phyloP scores from a whole-genome alignment of 208 protist genomes.

The Acanthamoeba sp. region DNA sequence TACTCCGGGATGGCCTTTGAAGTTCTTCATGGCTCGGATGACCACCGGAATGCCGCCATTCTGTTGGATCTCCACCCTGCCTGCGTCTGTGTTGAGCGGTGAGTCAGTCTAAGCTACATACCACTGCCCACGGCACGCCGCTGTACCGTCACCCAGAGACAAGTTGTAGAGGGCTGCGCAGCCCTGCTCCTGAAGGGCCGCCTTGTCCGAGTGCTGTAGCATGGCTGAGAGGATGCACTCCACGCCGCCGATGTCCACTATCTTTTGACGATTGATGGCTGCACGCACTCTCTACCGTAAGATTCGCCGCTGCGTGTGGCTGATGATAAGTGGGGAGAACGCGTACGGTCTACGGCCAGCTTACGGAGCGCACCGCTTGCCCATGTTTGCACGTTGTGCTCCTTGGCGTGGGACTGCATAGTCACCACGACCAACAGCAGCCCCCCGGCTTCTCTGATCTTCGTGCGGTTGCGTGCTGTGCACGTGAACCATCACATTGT shows the following conservation, averaged over 20 bases:
- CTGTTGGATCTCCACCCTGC: background rate
- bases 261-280: background rate
- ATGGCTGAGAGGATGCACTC: slow-evolving; percentile 46
- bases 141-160: slow-evolving; percentile 24
- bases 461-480: background rate
- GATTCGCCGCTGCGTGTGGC: background rate
- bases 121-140: background rate
- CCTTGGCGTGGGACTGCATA: background rate
- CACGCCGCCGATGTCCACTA: background rate
- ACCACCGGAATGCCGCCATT: slow-evolving; percentile 46
- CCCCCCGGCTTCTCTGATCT: slow-evolving; percentile 22
- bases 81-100: background rate
- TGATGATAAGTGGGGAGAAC: background rate
- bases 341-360: slow-evolving; percentile 10
- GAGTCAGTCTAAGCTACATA: no score
- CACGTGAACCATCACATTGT: background rate
- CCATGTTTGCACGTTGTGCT: slow-evolving; percentile 44
- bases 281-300: background rate
- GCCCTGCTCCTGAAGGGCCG: slow-evolving; percentile 4
- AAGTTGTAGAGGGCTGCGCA: slow-evolving; percentile 48
- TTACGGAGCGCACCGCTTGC: slow-evolving; percentile 14
- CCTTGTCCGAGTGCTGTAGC: background rate
- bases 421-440: background rate
- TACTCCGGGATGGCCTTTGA: background rate
- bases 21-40: slow-evolving; percentile 50